Percentiles rank a stretch among this genome's conserved stretches.
Conservation (phyloP, 805 yeast genomes). For the Dipodascus albidus region DNA sequence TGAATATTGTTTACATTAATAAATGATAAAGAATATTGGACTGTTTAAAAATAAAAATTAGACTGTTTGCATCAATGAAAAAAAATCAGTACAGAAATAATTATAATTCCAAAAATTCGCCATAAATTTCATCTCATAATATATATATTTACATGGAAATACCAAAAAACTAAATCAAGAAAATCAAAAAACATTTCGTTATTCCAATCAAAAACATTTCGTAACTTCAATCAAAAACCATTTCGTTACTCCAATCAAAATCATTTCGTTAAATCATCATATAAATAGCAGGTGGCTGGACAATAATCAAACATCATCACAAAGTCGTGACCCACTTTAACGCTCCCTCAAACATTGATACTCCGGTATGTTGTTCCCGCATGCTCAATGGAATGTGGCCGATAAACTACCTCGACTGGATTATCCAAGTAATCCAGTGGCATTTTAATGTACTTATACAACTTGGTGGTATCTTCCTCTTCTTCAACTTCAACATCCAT, state of each 20-base stretch:
- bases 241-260: neutral
- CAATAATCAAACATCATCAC: too few species aligned
- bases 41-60: too few species aligned
- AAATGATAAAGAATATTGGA: too few species aligned
- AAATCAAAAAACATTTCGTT: too few species aligned
- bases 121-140: too few species aligned
- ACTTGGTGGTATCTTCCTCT: constrained; percentile 11
- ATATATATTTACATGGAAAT: too few species aligned
- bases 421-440: constrained; percentile 41
- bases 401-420: constrained; percentile 43
- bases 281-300: too few species aligned
- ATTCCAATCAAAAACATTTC: neutral
- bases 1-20: neutral
- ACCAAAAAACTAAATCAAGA: too few species aligned
- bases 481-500: neutral
- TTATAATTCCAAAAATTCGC: too few species aligned
- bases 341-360: neutral
- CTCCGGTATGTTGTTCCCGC: neutral
- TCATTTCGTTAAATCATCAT: neutral
- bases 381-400: constrained; percentile 45
- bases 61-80: too few species aligned
- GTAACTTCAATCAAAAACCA: neutral
- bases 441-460: constrained; percentile 41
- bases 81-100: too few species aligned
- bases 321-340: too few species aligned